A percentile compares a stretch with the other conserved stretches of the same genome.
Evolutionary conservation across 352 stramenopile genomes (phyloP).

Genomic region (Thraustochytrium striatum): DNA sequence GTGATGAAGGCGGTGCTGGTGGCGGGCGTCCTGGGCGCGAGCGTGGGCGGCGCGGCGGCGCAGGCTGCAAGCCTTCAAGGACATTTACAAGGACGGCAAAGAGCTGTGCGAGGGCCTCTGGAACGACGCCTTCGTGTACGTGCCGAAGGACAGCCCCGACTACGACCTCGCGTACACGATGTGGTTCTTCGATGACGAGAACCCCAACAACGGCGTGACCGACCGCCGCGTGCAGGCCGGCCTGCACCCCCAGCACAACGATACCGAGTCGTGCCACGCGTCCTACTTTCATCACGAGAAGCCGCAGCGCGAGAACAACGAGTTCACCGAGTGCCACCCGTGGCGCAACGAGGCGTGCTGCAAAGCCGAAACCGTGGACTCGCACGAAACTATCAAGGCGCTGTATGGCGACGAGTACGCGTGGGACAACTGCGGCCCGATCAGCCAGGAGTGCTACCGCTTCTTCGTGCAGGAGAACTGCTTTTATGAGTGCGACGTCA

Average conservation of each 20-base stretch:
- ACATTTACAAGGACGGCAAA: slow-evolving; percentile 34
- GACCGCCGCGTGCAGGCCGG: background rate
- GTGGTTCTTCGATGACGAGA: slow-evolving; percentile 37
- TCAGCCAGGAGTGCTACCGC: slow-evolving; percentile 42
- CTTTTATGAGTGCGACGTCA: slow-evolving; percentile 50
- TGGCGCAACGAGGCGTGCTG: slow-evolving; percentile 45
- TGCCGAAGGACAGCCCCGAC: background rate
- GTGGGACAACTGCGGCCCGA: slow-evolving; percentile 34
- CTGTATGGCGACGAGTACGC: slow-evolving; percentile 40
- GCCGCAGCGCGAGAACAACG: background rate
- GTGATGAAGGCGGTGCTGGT: background rate
- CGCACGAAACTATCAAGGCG: slow-evolving; percentile 4
- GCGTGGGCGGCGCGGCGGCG: background rate
- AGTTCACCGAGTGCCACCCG: slow-evolving; percentile 45
- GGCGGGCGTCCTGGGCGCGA: background rate
- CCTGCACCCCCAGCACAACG: slow-evolving; percentile 2
- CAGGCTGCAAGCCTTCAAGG: slow-evolving; percentile 27
- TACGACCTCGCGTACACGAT: slow-evolving; percentile 43
- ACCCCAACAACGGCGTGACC: slow-evolving; percentile 42
- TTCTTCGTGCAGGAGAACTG: slow-evolving; percentile 50
- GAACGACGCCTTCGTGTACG: slow-evolving; percentile 35
- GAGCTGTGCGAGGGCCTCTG: slow-evolving; percentile 40
- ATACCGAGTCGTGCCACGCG: slow-evolving; percentile 8
- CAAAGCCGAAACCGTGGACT: slow-evolving; percentile 3
- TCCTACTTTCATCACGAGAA: slow-evolving; percentile 21